Percentiles rank a stretch among this genome's conserved stretches.
Evolutionary conservation across 352 stramenopile species (phyloP).

Genomic region (Phytophthora multivora): DNA sequence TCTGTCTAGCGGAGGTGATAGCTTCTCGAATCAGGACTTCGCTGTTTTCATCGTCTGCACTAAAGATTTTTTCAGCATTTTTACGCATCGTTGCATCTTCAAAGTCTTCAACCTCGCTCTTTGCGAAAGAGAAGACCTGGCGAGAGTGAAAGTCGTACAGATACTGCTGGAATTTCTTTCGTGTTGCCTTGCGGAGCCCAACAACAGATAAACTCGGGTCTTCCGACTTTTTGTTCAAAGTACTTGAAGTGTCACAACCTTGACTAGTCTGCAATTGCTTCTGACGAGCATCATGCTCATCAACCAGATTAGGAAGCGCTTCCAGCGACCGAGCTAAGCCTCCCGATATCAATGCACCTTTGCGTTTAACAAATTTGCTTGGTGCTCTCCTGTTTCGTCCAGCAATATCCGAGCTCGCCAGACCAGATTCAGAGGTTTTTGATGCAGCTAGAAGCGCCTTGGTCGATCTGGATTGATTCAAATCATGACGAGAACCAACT

Average conservation of each 20-base stretch:
- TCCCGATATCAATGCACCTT: constrained; percentile 5
- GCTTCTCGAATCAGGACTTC: background rate
- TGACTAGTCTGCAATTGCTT: constrained; percentile 16
- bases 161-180: constrained; percentile 49
- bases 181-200: constrained; percentile 19
- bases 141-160: constrained; percentile 68
- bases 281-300: background rate
- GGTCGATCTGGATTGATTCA: constrained; percentile 10
- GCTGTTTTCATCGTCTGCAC: background rate
- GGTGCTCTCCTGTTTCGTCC: background rate
- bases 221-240: constrained; percentile 5
- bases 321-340: constrained; percentile 3
- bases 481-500: background rate
- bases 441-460: background rate
- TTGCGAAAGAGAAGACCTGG: constrained; percentile 58
- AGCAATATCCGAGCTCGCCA: background rate
- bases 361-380: constrained; percentile 2
- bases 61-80: background rate
- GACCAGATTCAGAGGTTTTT: background rate
- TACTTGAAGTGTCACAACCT: background rate
- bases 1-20: background rate
- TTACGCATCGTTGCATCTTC: constrained; percentile 5
- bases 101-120: constrained; percentile 15
- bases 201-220: background rate
- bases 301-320: constrained; percentile 8